phyloP scores from a whole-genome alignment of 2,329 filamentous ascomycete genomes.

The Colletotrichum sp. region DNA sequence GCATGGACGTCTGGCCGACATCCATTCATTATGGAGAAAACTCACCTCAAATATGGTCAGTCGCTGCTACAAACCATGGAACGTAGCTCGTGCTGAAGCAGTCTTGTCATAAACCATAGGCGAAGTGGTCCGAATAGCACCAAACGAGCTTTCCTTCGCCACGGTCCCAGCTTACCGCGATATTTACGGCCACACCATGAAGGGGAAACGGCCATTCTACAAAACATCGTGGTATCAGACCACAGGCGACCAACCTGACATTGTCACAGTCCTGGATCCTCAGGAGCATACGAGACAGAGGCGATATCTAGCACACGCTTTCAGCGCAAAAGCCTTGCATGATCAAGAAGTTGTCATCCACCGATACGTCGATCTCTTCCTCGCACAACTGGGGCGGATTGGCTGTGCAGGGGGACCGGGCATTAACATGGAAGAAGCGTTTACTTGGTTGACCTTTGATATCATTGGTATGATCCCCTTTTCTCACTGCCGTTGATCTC shows the following conservation, averaged over 20 bases:
- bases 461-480: background rate
- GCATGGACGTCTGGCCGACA: background rate
- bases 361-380: background rate
- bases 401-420: background rate
- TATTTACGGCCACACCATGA: background rate
- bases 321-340: background rate
- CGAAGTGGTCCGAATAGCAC: background rate
- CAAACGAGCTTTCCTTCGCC: background rate
- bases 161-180: background rate
- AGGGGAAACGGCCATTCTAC: background rate
- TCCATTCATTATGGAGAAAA: background rate
- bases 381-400: background rate
- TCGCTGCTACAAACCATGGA: background rate
- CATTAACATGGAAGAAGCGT: background rate
- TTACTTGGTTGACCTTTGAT: background rate
- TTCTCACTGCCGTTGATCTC: fast-evolving
- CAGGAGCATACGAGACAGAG: background rate
- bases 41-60: background rate
- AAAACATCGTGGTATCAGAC: background rate
- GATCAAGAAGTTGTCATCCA: background rate
- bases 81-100: background rate
- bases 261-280: background rate
- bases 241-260: background rate
- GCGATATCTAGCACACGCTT: background rate
- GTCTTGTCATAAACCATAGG: background rate